Conservation (phyloP, 1,139 yeast genomes). For the Fermentozyma sake region DNA sequence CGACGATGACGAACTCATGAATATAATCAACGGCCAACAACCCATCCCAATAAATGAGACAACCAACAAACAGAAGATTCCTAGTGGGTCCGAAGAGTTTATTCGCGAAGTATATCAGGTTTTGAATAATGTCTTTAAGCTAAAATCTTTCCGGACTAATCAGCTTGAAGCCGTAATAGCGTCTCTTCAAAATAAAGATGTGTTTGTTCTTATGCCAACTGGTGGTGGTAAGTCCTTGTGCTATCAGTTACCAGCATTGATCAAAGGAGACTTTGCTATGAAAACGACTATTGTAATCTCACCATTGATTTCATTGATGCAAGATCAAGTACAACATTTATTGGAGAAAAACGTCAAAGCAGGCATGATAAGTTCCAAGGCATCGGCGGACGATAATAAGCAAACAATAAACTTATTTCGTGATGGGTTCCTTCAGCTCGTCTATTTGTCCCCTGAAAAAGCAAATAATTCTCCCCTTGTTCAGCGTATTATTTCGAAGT, state of each 20-base stretch:
- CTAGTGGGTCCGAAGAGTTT: constrained; percentile 33
- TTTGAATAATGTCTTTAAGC: constrained; percentile 55
- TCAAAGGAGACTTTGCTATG: constrained; percentile 63
- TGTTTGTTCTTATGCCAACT: constrained; percentile 96
- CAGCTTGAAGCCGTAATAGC: constrained; percentile 86
- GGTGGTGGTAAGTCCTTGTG: constrained; percentile 98
- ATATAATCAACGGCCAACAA: constrained; percentile 15
- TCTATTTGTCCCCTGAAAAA: constrained; percentile 95
- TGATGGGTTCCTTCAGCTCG: constrained; percentile 65
- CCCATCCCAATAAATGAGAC: constrained; percentile 7
- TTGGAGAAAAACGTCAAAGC: constrained; percentile 66
- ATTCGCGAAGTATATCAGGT: constrained; percentile 56
- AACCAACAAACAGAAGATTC: constrained; percentile 11
- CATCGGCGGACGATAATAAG: constrained; percentile 58
- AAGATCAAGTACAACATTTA: constrained; percentile 90
- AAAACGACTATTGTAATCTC: constrained; percentile 93
- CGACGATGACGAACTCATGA: constrained; percentile 30
- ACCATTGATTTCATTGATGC: constrained; percentile 94
- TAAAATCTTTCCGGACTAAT: constrained; percentile 70
- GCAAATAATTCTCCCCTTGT: constrained; percentile 72
- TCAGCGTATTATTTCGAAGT: constrained; percentile 54
- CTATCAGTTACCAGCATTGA: constrained; percentile 90
- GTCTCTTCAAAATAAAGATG: constrained; percentile 77
- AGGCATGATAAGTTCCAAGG: constrained; percentile 83
- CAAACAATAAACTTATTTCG: constrained; percentile 60